phyloP scores from a whole-genome alignment of 202 grass and related monocot genomes.

The Dendrocalamus latiflorus region DNA sequence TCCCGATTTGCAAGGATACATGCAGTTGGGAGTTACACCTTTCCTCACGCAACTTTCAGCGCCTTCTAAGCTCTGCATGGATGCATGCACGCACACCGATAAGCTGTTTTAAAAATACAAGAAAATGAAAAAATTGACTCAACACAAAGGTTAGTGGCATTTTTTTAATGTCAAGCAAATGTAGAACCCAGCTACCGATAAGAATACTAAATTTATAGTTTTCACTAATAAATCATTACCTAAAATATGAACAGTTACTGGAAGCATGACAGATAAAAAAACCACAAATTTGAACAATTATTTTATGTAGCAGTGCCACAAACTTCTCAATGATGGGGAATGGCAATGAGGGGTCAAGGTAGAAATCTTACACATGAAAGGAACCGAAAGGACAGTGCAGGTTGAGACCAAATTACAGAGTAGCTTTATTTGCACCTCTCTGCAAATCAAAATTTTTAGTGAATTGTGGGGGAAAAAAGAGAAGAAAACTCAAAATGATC shows the following conservation, averaged over 20 bases:
- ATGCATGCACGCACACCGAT: too few relatives aligned
- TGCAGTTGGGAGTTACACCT: too few relatives aligned
- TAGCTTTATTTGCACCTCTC: not conserved
- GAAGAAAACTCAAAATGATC: not conserved
- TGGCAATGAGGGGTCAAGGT: not conserved
- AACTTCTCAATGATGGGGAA: not conserved
- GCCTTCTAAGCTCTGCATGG: too few relatives aligned
- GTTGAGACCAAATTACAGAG: not conserved
- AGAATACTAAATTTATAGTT: not conserved
- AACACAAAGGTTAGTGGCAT: not conserved
- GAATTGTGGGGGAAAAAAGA: not conserved
- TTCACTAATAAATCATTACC: not conserved
- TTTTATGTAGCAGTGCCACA: not conserved
- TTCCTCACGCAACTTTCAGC: too few relatives aligned
- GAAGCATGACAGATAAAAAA: not conserved
- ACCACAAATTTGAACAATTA: not conserved
- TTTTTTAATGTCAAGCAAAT: not conserved
- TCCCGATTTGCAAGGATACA: too few relatives aligned
- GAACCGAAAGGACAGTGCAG: not conserved
- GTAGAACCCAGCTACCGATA: not conserved
- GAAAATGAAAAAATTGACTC: constrained; percentile 3
- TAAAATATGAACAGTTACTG: not conserved
- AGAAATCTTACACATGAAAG: not conserved
- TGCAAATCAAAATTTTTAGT: not conserved
- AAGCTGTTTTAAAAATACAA: too few relatives aligned